phyloP scores from a whole-genome alignment of 331 rosid genomes.

The Pyrus hybrid region DNA sequence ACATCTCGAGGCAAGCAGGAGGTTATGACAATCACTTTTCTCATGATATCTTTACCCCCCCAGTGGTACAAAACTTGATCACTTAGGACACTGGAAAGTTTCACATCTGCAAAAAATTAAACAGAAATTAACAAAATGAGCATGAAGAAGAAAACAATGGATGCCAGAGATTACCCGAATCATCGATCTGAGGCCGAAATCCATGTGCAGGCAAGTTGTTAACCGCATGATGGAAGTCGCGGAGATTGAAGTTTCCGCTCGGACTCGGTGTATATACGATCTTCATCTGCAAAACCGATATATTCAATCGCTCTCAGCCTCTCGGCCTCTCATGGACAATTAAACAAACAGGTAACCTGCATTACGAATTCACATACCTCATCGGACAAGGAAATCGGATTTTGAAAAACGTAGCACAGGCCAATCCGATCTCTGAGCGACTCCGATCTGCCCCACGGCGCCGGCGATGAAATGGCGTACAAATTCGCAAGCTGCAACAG shows the following conservation, averaged over 20 bases:
- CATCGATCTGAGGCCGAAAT: constrained; percentile 31
- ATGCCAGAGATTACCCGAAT: constrained; percentile 18
- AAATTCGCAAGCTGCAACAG: constrained; percentile 71
- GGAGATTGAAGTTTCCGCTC: constrained; percentile 43
- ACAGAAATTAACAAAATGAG: constrained; percentile 2
- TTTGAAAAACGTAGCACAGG: constrained; percentile 50
- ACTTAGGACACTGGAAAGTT: constrained; percentile 49
- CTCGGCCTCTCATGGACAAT: not conserved
- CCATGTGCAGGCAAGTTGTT: constrained; percentile 48
- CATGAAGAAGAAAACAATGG: not conserved
- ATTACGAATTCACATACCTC: constrained; percentile 30
- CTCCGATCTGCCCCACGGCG: constrained; percentile 18
- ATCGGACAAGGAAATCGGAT: constrained; percentile 32
- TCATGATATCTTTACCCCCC: constrained; percentile 66
- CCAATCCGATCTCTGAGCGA: constrained; percentile 45
- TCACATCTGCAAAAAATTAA: constrained; percentile 29
- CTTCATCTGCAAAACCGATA: constrained; percentile 33
- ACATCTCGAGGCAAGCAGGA: constrained; percentile 49
- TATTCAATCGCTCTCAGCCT: no score
- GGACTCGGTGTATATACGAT: constrained; percentile 44
- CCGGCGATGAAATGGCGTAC: constrained; percentile 44
- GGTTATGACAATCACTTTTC: constrained; percentile 53
- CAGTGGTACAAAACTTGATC: constrained; percentile 63
- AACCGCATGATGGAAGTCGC: constrained; percentile 65
- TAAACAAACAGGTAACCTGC: constrained; percentile 13